Conservation (phyloP, 2,329 filamentous ascomycete species). For the Aciculosporium take region DNA sequence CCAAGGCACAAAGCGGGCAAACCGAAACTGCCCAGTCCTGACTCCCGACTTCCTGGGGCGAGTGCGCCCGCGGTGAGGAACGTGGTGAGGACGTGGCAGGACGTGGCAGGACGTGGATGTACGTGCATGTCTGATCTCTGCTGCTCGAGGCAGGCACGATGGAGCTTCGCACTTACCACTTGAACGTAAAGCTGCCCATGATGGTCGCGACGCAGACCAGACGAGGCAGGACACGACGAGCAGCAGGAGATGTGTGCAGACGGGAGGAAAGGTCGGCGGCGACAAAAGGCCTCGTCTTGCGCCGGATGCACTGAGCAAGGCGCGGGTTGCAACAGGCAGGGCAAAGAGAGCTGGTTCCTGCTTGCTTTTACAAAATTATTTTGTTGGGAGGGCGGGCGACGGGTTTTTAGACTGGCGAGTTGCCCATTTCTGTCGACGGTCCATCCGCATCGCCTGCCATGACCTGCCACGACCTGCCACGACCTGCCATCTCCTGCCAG, state of each 20-base stretch:
- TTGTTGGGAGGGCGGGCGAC: neutral
- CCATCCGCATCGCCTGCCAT: neutral
- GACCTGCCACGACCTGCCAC: slow-evolving; percentile 1
- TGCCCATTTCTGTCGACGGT: neutral
- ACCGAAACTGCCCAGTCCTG: too few relatives aligned
- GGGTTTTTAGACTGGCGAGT: neutral
- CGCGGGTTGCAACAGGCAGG: neutral
- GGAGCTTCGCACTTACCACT: slow-evolving; percentile 39
- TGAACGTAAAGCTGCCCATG: slow-evolving; percentile 58
- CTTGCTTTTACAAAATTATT: neutral
- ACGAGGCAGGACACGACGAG: neutral
- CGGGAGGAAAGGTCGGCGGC: neutral
- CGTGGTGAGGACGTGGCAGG: too few relatives aligned
- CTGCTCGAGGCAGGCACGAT: neutral
- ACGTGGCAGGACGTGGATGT: too few relatives aligned
- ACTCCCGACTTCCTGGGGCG: too few relatives aligned
- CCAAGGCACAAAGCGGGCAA: neutral
- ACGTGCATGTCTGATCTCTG: too few relatives aligned
- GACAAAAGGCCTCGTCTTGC: too few relatives aligned
- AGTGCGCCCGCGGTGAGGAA: too few relatives aligned
- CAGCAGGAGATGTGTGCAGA: neutral
- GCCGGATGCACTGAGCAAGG: too few relatives aligned
- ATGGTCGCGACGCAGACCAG: slow-evolving; percentile 26
- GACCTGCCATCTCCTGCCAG: too few relatives aligned
- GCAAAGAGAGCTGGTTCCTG: neutral